phyloP scores from a whole-genome alignment of 208 protist genomes.

The Crithidia expoeki region DNA sequence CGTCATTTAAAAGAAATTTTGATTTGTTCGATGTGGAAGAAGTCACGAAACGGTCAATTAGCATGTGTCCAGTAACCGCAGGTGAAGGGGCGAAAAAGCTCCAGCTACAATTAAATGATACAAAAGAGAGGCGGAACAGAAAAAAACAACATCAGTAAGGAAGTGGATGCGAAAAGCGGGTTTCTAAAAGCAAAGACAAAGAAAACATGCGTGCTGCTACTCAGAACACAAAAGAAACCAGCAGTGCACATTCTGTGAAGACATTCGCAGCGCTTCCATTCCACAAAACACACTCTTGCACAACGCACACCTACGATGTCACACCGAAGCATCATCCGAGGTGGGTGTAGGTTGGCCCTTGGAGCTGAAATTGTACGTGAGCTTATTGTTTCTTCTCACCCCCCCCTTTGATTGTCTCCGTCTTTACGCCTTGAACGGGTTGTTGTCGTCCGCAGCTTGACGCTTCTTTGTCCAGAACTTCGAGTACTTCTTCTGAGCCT shows the following conservation, averaged over 20 bases:
- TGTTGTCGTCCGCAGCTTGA: constrained; percentile 61
- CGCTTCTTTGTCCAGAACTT: constrained; percentile 92
- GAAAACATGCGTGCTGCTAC: background rate
- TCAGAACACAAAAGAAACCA: background rate
- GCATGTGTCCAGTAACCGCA: too few relatives aligned
- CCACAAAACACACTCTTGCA: background rate
- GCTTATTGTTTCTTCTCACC: background rate
- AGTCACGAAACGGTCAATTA: too few relatives aligned
- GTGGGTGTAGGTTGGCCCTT: too few relatives aligned
- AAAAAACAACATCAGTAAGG: background rate
- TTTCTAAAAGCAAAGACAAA: constrained; percentile 15
- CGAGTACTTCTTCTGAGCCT: constrained; percentile 68
- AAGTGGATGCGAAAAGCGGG: background rate
- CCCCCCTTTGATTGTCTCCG: background rate
- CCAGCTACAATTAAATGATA: constrained; percentile 8
- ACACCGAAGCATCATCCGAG: too few relatives aligned
- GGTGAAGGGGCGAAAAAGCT: background rate
- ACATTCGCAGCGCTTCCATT: background rate
- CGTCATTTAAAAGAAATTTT: too few relatives aligned
- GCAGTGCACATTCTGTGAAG: constrained; percentile 8
- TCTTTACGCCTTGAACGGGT: constrained; percentile 39
- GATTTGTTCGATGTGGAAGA: too few relatives aligned
- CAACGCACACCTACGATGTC: too few relatives aligned
- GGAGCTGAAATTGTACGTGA: background rate
- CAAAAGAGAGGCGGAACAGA: background rate